Evolutionary conservation across 2,329 filamentous ascomycete species (phyloP), one percentile per base, ranked within the genome.

Genomic region (Fusarium abutilonis): DNA sequence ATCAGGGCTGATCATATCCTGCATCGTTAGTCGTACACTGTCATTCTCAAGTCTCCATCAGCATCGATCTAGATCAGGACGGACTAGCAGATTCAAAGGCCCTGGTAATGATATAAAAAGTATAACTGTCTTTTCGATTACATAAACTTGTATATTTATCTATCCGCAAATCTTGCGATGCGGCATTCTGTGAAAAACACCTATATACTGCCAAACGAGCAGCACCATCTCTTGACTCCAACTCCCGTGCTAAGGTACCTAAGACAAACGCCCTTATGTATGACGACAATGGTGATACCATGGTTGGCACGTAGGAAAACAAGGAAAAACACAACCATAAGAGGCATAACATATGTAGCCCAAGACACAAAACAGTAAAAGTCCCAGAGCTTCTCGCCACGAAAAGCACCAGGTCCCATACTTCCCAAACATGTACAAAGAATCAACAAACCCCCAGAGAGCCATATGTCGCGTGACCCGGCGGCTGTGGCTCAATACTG

Each of bases 371-470:
- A 47, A 42, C 26, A 46, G 44, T 36, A 26, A 51, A 45, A 45
- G 52, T 42, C 49, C 52, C 47, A 41, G 41, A 53, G 51, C 50
- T 59, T 54, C 48, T 63, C 47, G 47, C 46, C 45, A 51, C 63
- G 26, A 52, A 39, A 54, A 52, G 23, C 47, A 47, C 40, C 19
- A 52, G 40, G 40, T 35, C 23, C 41, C 46, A 52, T 44, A 28
- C 49, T 60, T 44, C 56, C 54, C 59, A 63, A 64, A 70, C 65
- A 70, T 70, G 63, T 70, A 70, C 67, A 67, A 46, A 48, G 60
- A 69, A 70, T 61, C 48, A n/a, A 39, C 40, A 39, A 45, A 55
- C 42, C 39, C 43, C 23, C 31, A 35, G 36, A 19, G 29, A 39
- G 36, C 23, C 23, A 35, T 23, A 53, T 62, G 52, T 53, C 51